Conservation (phyloP, 805 yeast species). For the Myxozyma melibiosi region DNA sequence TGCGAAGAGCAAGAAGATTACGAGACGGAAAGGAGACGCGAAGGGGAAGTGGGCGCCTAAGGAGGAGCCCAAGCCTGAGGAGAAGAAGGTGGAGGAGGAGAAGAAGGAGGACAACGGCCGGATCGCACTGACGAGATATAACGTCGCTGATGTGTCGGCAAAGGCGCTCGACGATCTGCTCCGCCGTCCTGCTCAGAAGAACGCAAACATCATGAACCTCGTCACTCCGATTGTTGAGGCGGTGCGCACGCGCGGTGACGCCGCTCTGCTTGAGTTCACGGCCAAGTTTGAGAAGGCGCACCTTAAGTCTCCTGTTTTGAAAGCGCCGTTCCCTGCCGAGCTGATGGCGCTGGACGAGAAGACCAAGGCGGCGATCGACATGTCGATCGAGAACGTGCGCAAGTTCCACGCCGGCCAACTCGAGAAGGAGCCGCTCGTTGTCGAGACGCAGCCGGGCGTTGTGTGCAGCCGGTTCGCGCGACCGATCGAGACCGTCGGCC, state of each 20-base stretch:
- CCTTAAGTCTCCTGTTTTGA: constrained; percentile 69
- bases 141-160: constrained; percentile 47
- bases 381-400: constrained; percentile 84
- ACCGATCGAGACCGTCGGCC: constrained; percentile 91
- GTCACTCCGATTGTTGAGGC: constrained; percentile 86
- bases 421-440: constrained; percentile 68
- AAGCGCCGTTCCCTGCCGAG: constrained; percentile 84
- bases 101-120: constrained; percentile 37
- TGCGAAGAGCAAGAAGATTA: constrained; percentile 78
- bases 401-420: constrained; percentile 94
- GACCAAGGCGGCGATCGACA: constrained; percentile 80
- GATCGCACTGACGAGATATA: constrained; percentile 56
- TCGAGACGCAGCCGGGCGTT: constrained; percentile 95
- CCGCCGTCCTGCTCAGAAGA: constrained; percentile 92
- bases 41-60: constrained; percentile 64
- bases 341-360: constrained; percentile 72
- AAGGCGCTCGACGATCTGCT: constrained; percentile 62
- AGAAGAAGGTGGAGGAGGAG: constrained; percentile 1
- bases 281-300: constrained; percentile 87
- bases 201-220: constrained; percentile 87
- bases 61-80: neutral
- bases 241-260: constrained; percentile 78
- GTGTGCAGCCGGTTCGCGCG: constrained; percentile 91
- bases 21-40: constrained; percentile 95
- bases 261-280: constrained; percentile 84